Evolutionary conservation across 2,329 filamentous ascomycete species (phyloP), one percentile per base, ranked within the genome.

Genomic region (Alternaria rosae): DNA sequence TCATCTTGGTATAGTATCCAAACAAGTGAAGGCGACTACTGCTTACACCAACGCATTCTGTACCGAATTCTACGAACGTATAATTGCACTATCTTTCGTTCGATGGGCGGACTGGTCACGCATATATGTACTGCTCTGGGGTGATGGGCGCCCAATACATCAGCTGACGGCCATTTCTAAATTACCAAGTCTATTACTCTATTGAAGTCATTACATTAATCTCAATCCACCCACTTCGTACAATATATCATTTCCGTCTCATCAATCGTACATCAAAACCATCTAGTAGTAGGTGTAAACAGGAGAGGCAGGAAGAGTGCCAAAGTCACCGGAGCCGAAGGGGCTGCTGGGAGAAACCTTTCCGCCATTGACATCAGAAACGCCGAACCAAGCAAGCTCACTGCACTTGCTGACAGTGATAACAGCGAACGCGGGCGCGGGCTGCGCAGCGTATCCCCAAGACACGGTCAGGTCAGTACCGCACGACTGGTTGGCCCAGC

Each of bases 341-440:
- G 65, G 65, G 41, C 57, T 66, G 38, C 52, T 56, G 21, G 55
- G 54, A 11, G 59, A 64, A 10, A 62, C 63, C 44, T 55, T 47
- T 32, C 57, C 60, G 50, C 65, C 65, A 25, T 68, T 68, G 30
- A 66, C 38, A 25, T 68, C 53, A 11, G 65, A 56, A 17, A 62
- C 61, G 42, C 65, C 65, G 44, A 68, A 68, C 65, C 65, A 68
- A 25, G 65, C 60, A 5, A 68, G 30, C 56, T 68, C 55, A 21
- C 53, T 55, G 44, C 63, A 58, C 35, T 66, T 61, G 23, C 58
- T 56, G 13, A 68, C 52, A 5, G 63, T 68, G 42, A 68, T 30
- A 21, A 68, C 63, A 38, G 63, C 63, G 21, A 59, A 66, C 2
- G 65, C 54, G 2, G 65, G 65, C 7, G 52, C 63, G 20, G 65